phyloP scores from a whole-genome alignment of 2,329 filamentous ascomycete genomes.

The Microascus cirrosus region DNA sequence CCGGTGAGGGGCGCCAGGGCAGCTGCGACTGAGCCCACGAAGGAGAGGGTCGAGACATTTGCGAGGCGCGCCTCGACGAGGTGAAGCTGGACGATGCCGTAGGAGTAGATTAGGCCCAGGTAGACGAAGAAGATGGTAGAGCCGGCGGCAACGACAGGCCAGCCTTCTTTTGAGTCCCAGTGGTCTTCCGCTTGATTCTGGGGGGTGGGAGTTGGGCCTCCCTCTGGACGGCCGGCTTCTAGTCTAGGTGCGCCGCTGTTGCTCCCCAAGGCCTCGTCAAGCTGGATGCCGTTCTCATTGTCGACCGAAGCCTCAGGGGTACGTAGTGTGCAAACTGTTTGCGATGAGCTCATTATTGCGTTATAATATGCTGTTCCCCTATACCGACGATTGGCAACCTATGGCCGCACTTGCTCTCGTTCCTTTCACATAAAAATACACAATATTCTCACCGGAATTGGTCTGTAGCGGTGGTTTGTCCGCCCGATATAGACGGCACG shows the following conservation, averaged over 20 bases:
- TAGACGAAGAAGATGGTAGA: slow-evolving; percentile 15
- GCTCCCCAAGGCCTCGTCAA: background rate
- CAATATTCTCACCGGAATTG: too few relatives aligned
- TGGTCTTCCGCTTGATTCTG: background rate
- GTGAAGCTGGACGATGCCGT: slow-evolving; percentile 17
- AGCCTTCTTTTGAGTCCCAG: slow-evolving; percentile 7
- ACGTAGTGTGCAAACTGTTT: background rate
- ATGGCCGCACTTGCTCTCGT: too few relatives aligned
- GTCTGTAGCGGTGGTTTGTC: too few relatives aligned
- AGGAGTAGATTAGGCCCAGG: slow-evolving; percentile 18
- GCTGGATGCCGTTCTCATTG: background rate
- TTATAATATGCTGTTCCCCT: slow-evolving; percentile 27
- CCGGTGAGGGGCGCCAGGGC: slow-evolving; percentile 5
- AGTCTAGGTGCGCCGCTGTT: background rate
- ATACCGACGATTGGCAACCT: slow-evolving; percentile 9
- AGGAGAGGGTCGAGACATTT: slow-evolving; percentile 14
- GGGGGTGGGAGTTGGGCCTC: background rate
- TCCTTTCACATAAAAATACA: too few relatives aligned
- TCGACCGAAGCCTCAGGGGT: background rate
- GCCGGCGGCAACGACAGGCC: slow-evolving; percentile 14
- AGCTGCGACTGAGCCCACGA: slow-evolving; percentile 14
- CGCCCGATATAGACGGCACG: too few relatives aligned
- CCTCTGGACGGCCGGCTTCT: background rate
- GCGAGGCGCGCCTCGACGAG: slow-evolving; percentile 13
- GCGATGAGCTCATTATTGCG: slow-evolving; percentile 11